Conservation (phyloP, 345 rosid species). For the Limnanthes douglasii region DNA sequence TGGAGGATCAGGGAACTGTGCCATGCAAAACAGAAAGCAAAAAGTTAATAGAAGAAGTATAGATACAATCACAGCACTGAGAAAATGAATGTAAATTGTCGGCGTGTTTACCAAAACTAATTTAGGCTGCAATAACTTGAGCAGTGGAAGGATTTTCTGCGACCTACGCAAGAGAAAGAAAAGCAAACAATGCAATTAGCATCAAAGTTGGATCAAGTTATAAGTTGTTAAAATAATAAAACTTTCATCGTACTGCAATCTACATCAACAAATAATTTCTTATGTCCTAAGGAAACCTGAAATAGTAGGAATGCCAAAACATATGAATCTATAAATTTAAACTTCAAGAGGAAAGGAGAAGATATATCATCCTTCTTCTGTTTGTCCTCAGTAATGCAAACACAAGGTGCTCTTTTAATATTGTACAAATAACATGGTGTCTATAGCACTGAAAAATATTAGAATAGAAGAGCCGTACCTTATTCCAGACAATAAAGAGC, state of each 20-base stretch:
- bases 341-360: too few species aligned
- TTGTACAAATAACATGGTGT: background rate
- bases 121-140: constrained; percentile 52
- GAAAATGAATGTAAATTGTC: background rate
- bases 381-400: too few species aligned
- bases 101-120: constrained; percentile 34
- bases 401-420: too few species aligned
- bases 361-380: too few species aligned
- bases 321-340: too few species aligned
- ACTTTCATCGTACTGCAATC: too few species aligned
- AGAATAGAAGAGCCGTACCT: constrained; percentile 24
- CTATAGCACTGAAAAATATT: background rate
- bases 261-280: too few species aligned
- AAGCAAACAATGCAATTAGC: background rate
- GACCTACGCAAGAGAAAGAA: constrained; percentile 17
- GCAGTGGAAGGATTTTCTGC: constrained; percentile 29
- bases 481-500: constrained; percentile 74
- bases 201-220: too few species aligned
- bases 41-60: background rate
- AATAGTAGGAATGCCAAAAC: too few species aligned
- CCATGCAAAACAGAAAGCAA: constrained; percentile 4
- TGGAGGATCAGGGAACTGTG: constrained; percentile 50
- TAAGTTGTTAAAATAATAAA: too few species aligned
- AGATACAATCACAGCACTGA: background rate
- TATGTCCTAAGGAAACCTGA: too few species aligned